Evolutionary conservation across 2,329 filamentous ascomycete species (phyloP).

Genomic region (Cyphellophora europaea): DNA sequence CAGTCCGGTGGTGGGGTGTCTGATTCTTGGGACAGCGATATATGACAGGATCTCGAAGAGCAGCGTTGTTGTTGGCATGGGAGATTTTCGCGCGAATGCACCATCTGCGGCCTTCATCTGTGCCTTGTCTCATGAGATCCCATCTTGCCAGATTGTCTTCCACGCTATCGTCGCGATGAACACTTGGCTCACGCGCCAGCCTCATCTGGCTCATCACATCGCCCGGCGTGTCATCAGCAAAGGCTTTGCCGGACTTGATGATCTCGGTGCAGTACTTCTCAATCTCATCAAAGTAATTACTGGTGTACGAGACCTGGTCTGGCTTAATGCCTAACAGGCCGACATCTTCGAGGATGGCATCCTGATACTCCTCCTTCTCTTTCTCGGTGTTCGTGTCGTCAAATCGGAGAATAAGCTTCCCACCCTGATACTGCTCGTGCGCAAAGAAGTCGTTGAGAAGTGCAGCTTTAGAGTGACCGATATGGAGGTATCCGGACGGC

Average conservation of each 20-base stretch:
- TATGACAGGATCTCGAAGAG: slow-evolving; percentile 92
- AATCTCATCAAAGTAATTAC: slow-evolving; percentile 88
- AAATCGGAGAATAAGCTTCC: slow-evolving; percentile 76
- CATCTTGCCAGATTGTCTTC: slow-evolving; percentile 83
- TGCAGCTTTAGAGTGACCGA: slow-evolving; percentile 25
- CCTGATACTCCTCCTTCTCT: slow-evolving; percentile 93
- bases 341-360: slow-evolving; percentile 86
- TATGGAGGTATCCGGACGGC: slow-evolving; percentile 28
- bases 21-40: slow-evolving; percentile 72
- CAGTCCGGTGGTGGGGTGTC: slow-evolving; percentile 52
- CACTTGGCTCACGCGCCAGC: slow-evolving; percentile 73
- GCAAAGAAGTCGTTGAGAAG: slow-evolving; percentile 25
- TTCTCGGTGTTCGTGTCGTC: slow-evolving; percentile 97
- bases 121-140: slow-evolving; percentile 85
- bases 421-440: slow-evolving; percentile 38
- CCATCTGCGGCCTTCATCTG: slow-evolving; percentile 68
- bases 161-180: slow-evolving; percentile 64
- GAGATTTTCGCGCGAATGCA: slow-evolving; percentile 95
- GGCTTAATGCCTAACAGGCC: slow-evolving; percentile 85
- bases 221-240: slow-evolving; percentile 88
- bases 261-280: slow-evolving; percentile 78
- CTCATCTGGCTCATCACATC: slow-evolving; percentile 81
- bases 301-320: slow-evolving; percentile 79
- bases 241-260: slow-evolving; percentile 79
- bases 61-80: slow-evolving; percentile 85